Evolutionary conservation across 352 stramenopile species (phyloP).

Genomic region (Thalassiosira mediterranea): DNA sequence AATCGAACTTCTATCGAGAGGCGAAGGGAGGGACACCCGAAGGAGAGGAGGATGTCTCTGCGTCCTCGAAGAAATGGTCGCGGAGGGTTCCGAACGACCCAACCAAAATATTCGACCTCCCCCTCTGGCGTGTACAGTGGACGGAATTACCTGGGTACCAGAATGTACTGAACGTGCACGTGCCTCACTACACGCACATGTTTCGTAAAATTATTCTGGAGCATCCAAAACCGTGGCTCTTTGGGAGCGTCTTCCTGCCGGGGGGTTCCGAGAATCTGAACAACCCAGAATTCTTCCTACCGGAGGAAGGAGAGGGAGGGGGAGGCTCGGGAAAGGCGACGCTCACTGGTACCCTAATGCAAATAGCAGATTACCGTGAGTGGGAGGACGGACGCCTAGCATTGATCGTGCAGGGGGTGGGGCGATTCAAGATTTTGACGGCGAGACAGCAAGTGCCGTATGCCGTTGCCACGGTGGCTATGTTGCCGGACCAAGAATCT

Average conservation of each 20-base stretch:
- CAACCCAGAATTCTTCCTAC: no score
- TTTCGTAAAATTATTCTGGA: conserved; percentile 56
- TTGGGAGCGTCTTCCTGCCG: conserved; percentile 70
- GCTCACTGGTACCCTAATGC: conserved; percentile 62
- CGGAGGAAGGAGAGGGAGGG: conserved; percentile 37
- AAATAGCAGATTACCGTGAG: conserved; percentile 69
- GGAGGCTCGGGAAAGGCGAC: conserved; percentile 12
- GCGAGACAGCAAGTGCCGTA: conserved; percentile 63
- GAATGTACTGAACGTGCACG: conserved; percentile 79
- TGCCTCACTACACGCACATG: conserved; percentile 76
- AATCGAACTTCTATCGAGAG: conserved; percentile 75
- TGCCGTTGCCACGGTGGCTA: conserved; percentile 61
- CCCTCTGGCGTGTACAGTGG: conserved; percentile 69
- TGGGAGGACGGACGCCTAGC: conserved; percentile 69
- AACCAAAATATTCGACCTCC: conserved; percentile 57
- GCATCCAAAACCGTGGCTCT: conserved; percentile 51
- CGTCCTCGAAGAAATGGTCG: not conserved
- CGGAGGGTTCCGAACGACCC: conserved; percentile 25
- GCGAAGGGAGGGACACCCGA: no score
- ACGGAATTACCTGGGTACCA: conserved; percentile 69
- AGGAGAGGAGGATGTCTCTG: conserved; percentile 1
- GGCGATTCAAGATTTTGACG: conserved; percentile 70
- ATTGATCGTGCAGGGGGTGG: conserved; percentile 68
- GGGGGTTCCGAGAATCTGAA: conserved; percentile 40
- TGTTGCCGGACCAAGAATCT: conserved; percentile 73